Evolutionary conservation across 805 yeast genomes (phyloP), one percentile per base, ranked within the genome.

Genomic region (Vanderwaltozyma polyspora): DNA sequence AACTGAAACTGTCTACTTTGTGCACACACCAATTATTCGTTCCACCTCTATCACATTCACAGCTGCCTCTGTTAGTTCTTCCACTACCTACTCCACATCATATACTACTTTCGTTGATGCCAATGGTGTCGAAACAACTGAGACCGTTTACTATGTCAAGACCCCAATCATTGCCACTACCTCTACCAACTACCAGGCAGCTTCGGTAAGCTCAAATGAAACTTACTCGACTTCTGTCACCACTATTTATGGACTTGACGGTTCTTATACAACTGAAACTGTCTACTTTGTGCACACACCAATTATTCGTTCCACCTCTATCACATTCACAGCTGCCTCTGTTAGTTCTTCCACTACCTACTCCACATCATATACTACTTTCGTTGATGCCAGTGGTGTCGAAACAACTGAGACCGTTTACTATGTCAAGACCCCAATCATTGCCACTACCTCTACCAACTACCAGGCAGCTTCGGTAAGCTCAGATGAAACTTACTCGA

Each of bases 231-330:
- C 45, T 5, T 26, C 16, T 10, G 9, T 29, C 7, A 23, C 38
- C 10, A 37, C 43, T 14, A 34, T 25, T 25, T 8, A 6, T n/a
- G 46, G 46, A 5, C 7, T 35, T 3, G 43, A 42, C 30, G 44
- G 45, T 12, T 29, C 24, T 12, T 30, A 29, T 19, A 45, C 44
- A 4, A 38, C 38, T 21, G 29, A 35, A 13, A 39, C 43, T 4
- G 15, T 39, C 15, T 41, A 41, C 36, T 34, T 33, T 21, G 43
- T 45, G 9, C 41, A 39, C 24, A 43, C 47, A 4, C 49, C 47
- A 25, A 9, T 25, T n/a, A 8, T 9, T 25, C n/a, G 12, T 13
- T 6, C 15, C 6, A 9, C 13, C 7, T 25, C 27, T 25, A 13
- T n/a, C 12, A 6, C 15, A 12, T 9, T 12, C 27, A 25, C 27